Percentiles rank a stretch among this genome's conserved stretches.
phyloP scores from a whole-genome alignment of 176 grass and related monocot species.

The Canna indica region DNA sequence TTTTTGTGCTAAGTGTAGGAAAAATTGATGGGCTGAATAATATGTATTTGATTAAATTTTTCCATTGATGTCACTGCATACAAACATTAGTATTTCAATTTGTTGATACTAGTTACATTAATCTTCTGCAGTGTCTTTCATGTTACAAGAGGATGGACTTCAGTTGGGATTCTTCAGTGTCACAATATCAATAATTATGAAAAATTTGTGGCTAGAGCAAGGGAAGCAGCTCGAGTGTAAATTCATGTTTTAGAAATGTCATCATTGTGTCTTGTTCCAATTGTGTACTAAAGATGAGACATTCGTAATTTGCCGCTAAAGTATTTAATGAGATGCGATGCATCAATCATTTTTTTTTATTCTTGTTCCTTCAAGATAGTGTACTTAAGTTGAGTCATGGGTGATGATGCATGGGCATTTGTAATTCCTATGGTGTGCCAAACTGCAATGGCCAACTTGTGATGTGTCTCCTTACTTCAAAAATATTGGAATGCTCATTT shows the following conservation, averaged over 20 bases:
- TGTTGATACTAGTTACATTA: neutral
- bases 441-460: too few species aligned
- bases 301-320: neutral
- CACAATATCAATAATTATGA: constrained; percentile 72
- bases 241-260: neutral
- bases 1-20: constrained; percentile 77
- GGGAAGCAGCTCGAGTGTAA: constrained; percentile 33
- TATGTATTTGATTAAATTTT: constrained; percentile 35
- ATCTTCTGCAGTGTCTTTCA: constrained; percentile 75
- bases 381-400: too few species aligned
- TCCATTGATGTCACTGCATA: neutral
- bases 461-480: too few species aligned
- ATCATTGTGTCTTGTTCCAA: too few species aligned
- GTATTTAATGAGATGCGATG: neutral
- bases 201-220: constrained; percentile 52
- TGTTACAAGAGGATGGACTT: constrained; percentile 73
- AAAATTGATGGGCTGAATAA: constrained; percentile 92
- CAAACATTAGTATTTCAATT: constrained; percentile 6
- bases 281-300: too few species aligned
- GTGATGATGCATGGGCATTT: too few species aligned
- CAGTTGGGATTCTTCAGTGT: constrained; percentile 75
- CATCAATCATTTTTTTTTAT: neutral
- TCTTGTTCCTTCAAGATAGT: neutral
- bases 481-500: too few species aligned
- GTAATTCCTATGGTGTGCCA: too few species aligned